Base-by-base conservation (phyloP, 2,329 filamentous ascomycete species). In the Coniochaeta sp. region DNA sequence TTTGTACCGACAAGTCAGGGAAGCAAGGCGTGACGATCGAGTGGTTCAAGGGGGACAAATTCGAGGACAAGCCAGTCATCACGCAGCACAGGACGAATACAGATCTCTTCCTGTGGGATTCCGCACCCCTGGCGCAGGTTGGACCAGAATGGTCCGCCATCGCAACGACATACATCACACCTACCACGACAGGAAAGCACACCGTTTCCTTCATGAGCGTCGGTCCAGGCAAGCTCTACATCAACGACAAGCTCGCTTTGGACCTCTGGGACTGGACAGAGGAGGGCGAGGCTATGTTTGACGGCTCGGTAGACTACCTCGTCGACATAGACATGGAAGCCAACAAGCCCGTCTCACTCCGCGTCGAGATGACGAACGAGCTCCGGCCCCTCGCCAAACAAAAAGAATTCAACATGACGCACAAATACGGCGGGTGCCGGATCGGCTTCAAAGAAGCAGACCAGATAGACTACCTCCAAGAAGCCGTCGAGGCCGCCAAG, bases 181-280 rank as follows among this genome's bases (percentile, higher is more conserved):
- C 87, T 0, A 81, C 77, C 26, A 79, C 80, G 0, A 83, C 79
- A 0, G 87, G 87, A 3, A 82, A 77, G 59, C 86, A 89, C 67
- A 87, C 83, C 2, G 79, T 89, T 65, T 87, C 86, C 62, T 87
- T 88, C 69, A 87, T 87, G 71, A 87, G 82, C 54, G 86, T 89
- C 8, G 87, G 87, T 0, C 84, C 86, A 0, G 87, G 86, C 4
- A 80, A 77, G 64, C 72, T 89, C 55, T 86, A 81, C 64, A 72
- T 89, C 57, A 74, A 89, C 60, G 85, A 82, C 6, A 75, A 82
- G 64, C 68, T 87, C 16, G 79, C 82, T 19, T 79, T 88, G 50
- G 84, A 89, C 64, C 79, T 88, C 2, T 89, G 86, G 86, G 76
- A 89, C 64, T 89, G 86, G 86, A 86, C 81, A 0, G 84, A 88